phyloP scores from a whole-genome alignment of 176 grass and related monocot genomes.

The Paspalum vaginatum region DNA sequence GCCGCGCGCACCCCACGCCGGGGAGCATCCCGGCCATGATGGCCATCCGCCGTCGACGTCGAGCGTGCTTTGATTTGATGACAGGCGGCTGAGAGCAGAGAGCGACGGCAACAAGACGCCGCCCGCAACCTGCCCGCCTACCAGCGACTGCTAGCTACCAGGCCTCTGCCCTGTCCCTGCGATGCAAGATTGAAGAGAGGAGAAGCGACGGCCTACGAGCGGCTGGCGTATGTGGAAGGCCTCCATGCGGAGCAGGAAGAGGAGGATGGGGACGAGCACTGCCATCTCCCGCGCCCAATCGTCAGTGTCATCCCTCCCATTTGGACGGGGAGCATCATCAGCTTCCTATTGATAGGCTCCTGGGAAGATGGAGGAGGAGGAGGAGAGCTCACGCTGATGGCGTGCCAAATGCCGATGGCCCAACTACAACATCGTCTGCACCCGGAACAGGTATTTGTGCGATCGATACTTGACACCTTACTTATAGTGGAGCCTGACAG shows the following conservation, averaged over 20 bases:
- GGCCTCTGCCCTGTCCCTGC: not conserved
- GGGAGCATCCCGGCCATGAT: constrained; percentile 88
- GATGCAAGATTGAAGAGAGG: not conserved
- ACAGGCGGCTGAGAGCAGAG: not conserved
- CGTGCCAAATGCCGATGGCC: constrained; percentile 37
- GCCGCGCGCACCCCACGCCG: constrained; percentile 68
- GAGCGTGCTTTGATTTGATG: not conserved
- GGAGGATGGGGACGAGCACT: constrained; percentile 5
- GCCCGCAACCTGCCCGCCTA: not conserved
- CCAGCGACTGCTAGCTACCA: no score
- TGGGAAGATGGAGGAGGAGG: not conserved
- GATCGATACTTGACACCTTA: not conserved
- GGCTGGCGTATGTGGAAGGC: constrained; percentile 29
- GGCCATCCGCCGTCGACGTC: constrained; percentile 16
- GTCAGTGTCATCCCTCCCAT: not conserved
- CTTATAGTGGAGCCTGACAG: not conserved
- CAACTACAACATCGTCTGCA: constrained; percentile 16
- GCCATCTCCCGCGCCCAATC: constrained; percentile 1
- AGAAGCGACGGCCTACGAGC: not conserved
- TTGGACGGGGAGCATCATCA: not conserved
- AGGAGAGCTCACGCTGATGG: constrained; percentile 17
- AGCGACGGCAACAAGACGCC: not conserved
- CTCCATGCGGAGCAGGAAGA: constrained; percentile 39
- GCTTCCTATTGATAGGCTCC: not conserved
- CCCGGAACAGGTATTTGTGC: not conserved